Evolutionary conservation across 805 yeast species (phyloP).

Genomic region (Candida sonorensis): DNA sequence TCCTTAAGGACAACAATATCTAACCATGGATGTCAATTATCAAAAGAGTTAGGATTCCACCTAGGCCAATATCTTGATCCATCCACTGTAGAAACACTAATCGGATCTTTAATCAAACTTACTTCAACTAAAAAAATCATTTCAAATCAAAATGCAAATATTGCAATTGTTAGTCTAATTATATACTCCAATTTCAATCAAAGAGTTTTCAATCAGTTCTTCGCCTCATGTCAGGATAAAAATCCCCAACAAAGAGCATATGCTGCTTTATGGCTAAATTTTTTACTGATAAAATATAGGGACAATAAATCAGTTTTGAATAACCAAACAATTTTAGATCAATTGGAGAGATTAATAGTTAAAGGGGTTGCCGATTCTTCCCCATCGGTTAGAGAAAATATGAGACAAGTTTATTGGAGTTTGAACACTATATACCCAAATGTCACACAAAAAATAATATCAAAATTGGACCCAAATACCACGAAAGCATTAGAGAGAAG

Average conservation of each 20-base stretch:
- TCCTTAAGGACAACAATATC: constrained; percentile 85
- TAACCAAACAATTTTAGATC: constrained; percentile 30
- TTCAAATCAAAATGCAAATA: constrained; percentile 51
- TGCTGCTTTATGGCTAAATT: constrained; percentile 63
- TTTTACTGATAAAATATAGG: constrained; percentile 48
- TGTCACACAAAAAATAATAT: constrained; percentile 34
- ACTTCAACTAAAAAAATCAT: constrained; percentile 59
- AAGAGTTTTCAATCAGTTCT: constrained; percentile 44
- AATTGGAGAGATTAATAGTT: constrained; percentile 41
- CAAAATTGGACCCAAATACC: constrained; percentile 36
- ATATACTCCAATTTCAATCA: constrained; percentile 46
- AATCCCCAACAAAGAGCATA: constrained; percentile 64
- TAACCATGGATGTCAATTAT: constrained; percentile 63
- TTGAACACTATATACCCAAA: constrained; percentile 48
- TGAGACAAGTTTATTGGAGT: constrained; percentile 71
- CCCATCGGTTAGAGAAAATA: constrained; percentile 69
- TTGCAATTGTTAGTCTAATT: constrained; percentile 48
- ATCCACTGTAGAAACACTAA: constrained; percentile 39
- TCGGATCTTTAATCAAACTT: constrained; percentile 43
- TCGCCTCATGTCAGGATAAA: constrained; percentile 55
- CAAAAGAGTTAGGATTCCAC: constrained; percentile 55
- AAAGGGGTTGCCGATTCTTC: constrained; percentile 75
- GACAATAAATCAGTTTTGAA: constrained; percentile 25
- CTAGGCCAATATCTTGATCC: constrained; percentile 37
- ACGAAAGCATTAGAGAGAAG: constrained; percentile 58